Base-by-base conservation (phyloP, 257 asterid species). In the Paraleonurus japonicus region DNA sequence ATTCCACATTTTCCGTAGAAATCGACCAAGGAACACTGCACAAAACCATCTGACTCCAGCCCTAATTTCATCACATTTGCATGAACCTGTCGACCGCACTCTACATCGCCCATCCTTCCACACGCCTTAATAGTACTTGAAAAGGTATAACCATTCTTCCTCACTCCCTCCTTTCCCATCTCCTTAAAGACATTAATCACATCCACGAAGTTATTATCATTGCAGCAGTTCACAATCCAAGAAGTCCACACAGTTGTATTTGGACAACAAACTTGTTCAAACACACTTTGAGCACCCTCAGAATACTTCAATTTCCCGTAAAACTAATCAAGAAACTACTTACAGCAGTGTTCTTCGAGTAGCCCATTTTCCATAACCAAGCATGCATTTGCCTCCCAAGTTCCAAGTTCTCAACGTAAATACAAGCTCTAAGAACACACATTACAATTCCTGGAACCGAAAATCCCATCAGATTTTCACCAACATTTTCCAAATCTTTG, bases 51-150 rank as follows among this genome's bases (percentile, higher is more conserved):
- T 2, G 73, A 72, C 27, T 92, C 94, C 3, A 89, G 90, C n/a
- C 98, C 96, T 61, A 69, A 48, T 71, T 92, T 92, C 79, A 84
- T 53, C 23, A 73, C 88, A 48, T 62, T 72, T 0, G 90, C 94
- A 69, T 92, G 96, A 78, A 92, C 81, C 63, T 88, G 96, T 41
- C 69, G 82, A 55, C 96, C 95, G 35, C 81, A 81, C 68, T 75
- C 74, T 13, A 77, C 33, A 65, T 84, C 92, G 5, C 82, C 70
- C 78, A 74, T 78, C 74, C 58, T 85, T 54, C 86, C 80, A 62
- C 96, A 87, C 26, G 95, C 96, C 81, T 88, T 92, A 1, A 92
- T 83, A 76, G 81, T 80, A 55, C 80, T 83, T 1, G 96, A 86
- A 78, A 86, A 82, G 1, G 89, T 85, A 68, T 75, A 86, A 41